Percentiles rank a stretch among this genome's conserved stretches.
Evolutionary conservation across 257 asterid genomes (phyloP).

Genomic region (Echium plantagineum): DNA sequence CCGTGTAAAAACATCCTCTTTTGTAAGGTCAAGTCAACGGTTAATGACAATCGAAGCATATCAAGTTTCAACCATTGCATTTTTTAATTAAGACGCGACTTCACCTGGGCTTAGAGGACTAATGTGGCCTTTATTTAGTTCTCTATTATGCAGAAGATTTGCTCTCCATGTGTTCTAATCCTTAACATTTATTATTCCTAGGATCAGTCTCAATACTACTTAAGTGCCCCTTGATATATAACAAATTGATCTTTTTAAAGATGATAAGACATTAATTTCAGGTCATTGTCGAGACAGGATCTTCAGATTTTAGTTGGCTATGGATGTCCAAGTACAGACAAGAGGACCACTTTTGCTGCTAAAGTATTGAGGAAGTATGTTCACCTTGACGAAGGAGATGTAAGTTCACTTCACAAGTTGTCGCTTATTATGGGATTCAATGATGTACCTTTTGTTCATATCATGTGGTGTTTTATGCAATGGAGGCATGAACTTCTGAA

Average conservation of each 20-base stretch:
- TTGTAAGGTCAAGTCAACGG: too few relatives aligned
- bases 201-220: not conserved
- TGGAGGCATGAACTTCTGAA: too few relatives aligned
- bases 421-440: not conserved
- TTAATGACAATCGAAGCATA: too few relatives aligned
- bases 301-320: constrained; percentile 88
- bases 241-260: not conserved
- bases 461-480: too few relatives aligned
- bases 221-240: not conserved
- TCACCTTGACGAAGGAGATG: constrained; percentile 97
- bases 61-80: too few relatives aligned
- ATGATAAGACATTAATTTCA: constrained; percentile 32
- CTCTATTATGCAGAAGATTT: too few relatives aligned
- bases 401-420: constrained; percentile 28
- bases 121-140: too few relatives aligned
- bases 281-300: constrained; percentile 88
- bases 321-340: constrained; percentile 85
- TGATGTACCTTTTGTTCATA: too few relatives aligned
- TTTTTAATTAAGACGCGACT: too few relatives aligned
- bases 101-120: too few relatives aligned
- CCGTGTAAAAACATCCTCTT: too few relatives aligned
- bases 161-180: too few relatives aligned
- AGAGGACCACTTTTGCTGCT: constrained; percentile 57
- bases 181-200: not conserved
- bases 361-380: constrained; percentile 73